A percentile compares a stretch with the other conserved stretches of the same genome.
Evolutionary conservation across 306 rosid species (phyloP).

Genomic region (Glycyrrhiza uralensis): DNA sequence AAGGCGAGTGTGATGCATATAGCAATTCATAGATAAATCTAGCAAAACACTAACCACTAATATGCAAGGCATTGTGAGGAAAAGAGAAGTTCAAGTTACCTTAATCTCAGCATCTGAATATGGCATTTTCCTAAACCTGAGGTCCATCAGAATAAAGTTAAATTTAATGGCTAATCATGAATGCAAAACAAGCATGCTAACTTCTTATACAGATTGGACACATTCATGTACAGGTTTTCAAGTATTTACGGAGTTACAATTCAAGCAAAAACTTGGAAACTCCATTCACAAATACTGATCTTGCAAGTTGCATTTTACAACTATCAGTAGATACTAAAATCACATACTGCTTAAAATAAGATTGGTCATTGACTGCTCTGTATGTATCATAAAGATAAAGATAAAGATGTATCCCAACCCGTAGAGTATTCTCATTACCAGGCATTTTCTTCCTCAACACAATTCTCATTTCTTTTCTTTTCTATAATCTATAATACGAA

Average conservation of each 20-base stretch:
- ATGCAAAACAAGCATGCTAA: constrained; percentile 18
- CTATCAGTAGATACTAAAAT: neutral
- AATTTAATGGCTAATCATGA: neutral
- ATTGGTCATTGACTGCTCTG: neutral
- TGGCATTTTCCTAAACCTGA: constrained; percentile 77
- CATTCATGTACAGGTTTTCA: neutral
- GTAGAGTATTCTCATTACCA: neutral
- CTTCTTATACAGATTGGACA: constrained; percentile 1
- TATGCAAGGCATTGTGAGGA: neutral
- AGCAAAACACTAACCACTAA: constrained; percentile 7
- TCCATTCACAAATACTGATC: neutral
- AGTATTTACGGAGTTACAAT: neutral
- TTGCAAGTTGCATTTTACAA: constrained; percentile 10
- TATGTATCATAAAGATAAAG: constrained; percentile 17
- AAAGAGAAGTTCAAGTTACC: constrained; percentile 50
- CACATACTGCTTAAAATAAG: neutral
- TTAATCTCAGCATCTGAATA: constrained; percentile 88
- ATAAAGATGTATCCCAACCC: neutral
- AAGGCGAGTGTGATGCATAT: constrained; percentile 2
- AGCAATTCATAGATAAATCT: constrained; percentile 7
- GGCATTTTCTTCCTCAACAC: constrained; percentile 15
- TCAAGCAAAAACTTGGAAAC: neutral
- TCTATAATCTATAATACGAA: neutral
- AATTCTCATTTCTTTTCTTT: constrained; percentile 2
- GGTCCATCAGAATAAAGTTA: constrained; percentile 21